These are phyloP conservation scores for Lipomyces yamanashiensis DNA, from an alignment of 805 yeast species.

Conservation along the genomic window DNA sequence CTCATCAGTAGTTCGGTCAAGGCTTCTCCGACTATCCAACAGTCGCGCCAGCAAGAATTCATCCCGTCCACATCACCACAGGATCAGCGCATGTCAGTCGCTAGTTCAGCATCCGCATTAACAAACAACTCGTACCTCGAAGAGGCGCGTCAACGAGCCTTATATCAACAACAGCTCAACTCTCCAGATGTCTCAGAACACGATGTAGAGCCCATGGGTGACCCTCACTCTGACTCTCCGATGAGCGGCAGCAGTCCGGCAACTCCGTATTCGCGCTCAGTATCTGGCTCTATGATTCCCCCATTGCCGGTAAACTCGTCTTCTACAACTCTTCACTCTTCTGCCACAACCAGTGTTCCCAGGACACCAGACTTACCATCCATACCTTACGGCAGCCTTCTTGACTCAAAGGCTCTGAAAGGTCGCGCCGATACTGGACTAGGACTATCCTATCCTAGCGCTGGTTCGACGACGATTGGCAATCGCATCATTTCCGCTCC, in stretches of 20 bases:
- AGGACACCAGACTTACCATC: slow-evolving; percentile 1
- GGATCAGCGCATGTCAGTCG: background rate
- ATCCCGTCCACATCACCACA: background rate
- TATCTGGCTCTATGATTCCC: background rate
- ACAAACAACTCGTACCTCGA: slow-evolving; percentile 6
- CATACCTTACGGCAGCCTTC: background rate
- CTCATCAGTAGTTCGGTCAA: background rate
- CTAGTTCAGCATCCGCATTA: background rate
- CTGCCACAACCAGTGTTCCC: background rate
- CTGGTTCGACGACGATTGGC: background rate
- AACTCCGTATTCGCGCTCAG: background rate
- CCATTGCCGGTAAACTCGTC: slow-evolving; percentile 10
- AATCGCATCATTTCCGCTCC: slow-evolving; percentile 12
- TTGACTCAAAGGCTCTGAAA: slow-evolving; percentile 10
- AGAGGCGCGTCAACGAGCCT: slow-evolving; percentile 10
- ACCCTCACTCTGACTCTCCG: slow-evolving; percentile 9
- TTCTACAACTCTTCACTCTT: background rate
- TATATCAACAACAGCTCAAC: slow-evolving; percentile 9
- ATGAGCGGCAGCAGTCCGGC: background rate
- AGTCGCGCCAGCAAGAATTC: background rate
- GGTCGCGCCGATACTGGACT: slow-evolving; percentile 3
- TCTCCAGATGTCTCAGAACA: background rate
- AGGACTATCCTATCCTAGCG: slow-evolving; percentile 6
- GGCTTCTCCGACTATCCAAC: background rate
- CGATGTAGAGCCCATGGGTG: slow-evolving; percentile 18